Evolutionary conservation across 352 stramenopile species (phyloP).

Genomic region (Pythium scleroteichum): DNA sequence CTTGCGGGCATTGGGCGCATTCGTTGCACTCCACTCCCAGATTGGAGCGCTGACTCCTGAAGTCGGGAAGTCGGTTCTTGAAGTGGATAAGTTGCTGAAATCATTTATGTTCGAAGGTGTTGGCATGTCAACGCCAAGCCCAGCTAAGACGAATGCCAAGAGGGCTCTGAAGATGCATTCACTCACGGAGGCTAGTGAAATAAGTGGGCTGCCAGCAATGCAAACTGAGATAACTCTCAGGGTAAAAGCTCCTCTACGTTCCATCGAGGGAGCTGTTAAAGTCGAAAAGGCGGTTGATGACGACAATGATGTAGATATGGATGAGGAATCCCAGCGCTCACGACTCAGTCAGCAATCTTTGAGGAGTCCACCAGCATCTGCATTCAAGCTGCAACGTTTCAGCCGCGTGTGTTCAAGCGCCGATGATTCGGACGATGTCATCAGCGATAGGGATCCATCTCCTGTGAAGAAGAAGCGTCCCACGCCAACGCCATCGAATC

Average conservation of each 20-base stretch:
- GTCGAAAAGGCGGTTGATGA: slow-evolving; percentile 7
- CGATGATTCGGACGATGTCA: slow-evolving; percentile 43
- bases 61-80: slow-evolving; percentile 58
- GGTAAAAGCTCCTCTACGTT: not conserved
- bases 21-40: slow-evolving; percentile 75
- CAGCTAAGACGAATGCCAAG: not conserved
- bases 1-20: slow-evolving; percentile 56
- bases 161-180: too few relatives aligned
- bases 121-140: too few relatives aligned
- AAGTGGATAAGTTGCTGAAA: slow-evolving; percentile 72
- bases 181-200: too few relatives aligned
- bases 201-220: not conserved
- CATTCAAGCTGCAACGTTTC: slow-evolving; percentile 29
- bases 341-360: slow-evolving; percentile 11
- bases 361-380: slow-evolving; percentile 24
- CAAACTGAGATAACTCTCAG: slow-evolving; percentile 3
- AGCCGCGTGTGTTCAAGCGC: slow-evolving; percentile 48
- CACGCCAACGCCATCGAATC: not conserved
- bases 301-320: not conserved
- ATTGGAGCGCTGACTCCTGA: slow-evolving; percentile 72
- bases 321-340: slow-evolving; percentile 10
- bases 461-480: slow-evolving; percentile 12
- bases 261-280: not conserved
- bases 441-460: slow-evolving; percentile 10
- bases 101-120: slow-evolving; percentile 19